Percentiles rank a stretch among this genome's conserved stretches.
Evolutionary conservation across 139 green algal genomes (phyloP).

Genomic region (Klebsormidium nitens): DNA sequence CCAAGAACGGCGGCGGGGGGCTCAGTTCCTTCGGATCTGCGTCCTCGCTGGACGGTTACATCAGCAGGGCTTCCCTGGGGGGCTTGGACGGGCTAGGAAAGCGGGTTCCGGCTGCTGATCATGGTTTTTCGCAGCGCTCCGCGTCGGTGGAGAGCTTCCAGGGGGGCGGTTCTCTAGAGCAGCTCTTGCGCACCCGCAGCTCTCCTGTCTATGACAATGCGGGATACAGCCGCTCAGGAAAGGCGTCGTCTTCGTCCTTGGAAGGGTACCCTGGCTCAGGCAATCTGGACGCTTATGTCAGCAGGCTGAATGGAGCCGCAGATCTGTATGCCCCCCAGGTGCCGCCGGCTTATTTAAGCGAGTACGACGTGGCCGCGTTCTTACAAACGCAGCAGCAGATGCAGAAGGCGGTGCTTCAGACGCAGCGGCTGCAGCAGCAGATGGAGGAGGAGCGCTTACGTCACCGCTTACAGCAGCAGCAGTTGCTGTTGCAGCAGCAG

Average conservation of each 20-base stretch:
- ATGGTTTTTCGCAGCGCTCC: no score
- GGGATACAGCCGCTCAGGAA: neutral
- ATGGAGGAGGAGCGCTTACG: constrained; percentile 33
- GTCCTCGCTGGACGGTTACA: no score
- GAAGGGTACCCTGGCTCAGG: no score
- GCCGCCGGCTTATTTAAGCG: neutral
- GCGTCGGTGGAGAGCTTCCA: no score
- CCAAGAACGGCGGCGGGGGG: no score
- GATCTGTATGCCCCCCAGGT: constrained; percentile 12
- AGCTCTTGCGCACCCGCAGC: constrained; percentile 17
- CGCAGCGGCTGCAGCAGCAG: constrained; percentile 17
- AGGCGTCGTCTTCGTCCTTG: no score
- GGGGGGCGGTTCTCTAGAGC: constrained; percentile 3
- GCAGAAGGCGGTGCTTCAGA: constrained; percentile 13
- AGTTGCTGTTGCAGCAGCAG: constrained; percentile 14
- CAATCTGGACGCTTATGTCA: no score
- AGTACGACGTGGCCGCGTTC: constrained; percentile 27
- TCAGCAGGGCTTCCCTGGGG: no score
- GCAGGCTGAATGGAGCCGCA: neutral
- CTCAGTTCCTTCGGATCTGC: no score
- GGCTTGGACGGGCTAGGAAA: no score
- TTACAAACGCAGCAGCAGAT: constrained; percentile 22
- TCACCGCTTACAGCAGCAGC: constrained; percentile 29
- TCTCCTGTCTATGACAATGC: constrained; percentile 12
- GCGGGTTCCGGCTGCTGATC: no score